Evolutionary conservation across 495 filamentous ascomycete genomes (phyloP).

Genomic region (Apiosordaria backusii): DNA sequence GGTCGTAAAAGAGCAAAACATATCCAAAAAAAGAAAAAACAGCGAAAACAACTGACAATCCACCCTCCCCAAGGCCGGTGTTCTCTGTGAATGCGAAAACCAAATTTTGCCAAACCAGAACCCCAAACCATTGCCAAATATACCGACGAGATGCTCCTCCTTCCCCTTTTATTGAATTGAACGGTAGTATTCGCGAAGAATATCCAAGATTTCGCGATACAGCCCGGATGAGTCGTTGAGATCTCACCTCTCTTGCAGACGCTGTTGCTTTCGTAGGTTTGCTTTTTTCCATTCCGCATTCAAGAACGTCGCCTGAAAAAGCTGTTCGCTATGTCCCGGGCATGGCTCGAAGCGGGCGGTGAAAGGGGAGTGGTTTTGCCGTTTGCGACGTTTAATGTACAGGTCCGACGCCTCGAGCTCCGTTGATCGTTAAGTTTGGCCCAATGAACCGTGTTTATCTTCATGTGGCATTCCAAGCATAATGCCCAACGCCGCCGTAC

Average conservation of each 20-base stretch:
- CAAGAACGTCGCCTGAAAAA: not conserved
- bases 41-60: not conserved
- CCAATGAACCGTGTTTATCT: not conserved
- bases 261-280: not conserved
- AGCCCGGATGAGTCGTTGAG: not conserved
- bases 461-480: slow-evolving; percentile 30
- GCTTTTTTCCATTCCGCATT: not conserved
- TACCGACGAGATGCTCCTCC: not conserved
- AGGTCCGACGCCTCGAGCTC: not conserved
- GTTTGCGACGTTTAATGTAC: not conserved
- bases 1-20: not conserved
- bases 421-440: not conserved
- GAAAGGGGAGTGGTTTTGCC: not conserved
- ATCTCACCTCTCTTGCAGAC: not conserved
- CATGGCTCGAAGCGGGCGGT: not conserved
- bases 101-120: slow-evolving; percentile 7
- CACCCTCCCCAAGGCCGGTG: not conserved
- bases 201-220: not conserved
- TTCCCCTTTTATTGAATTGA: not conserved
- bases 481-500: slow-evolving; percentile 19
- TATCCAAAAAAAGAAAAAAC: slow-evolving; percentile 2
- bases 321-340: not conserved
- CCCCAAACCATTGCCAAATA: not conserved
- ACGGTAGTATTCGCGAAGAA: not conserved
- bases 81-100: slow-evolving; percentile 8